Evolutionary conservation across 108 stramenopile genomes (phyloP).

Genomic region (Skeletonema menzelii): DNA sequence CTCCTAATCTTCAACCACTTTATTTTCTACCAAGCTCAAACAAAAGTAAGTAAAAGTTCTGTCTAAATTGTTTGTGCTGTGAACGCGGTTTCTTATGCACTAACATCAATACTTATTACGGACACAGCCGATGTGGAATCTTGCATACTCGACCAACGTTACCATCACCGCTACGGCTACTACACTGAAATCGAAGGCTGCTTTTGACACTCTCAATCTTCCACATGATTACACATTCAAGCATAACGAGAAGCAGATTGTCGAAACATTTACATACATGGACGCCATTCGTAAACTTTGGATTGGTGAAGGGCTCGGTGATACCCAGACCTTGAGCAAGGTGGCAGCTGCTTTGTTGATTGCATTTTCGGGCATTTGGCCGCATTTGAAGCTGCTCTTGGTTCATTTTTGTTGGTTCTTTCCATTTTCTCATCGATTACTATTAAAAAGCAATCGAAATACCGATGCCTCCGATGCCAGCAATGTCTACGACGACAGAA

Average conservation of each 20-base stretch:
- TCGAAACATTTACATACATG: conserved; percentile 83
- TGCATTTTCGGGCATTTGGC: conserved; percentile 81
- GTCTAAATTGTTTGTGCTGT: too few species aligned
- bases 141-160: conserved; percentile 49
- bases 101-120: too few species aligned
- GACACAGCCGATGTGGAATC: conserved; percentile 75
- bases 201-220: conserved; percentile 57
- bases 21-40: conserved; percentile 71
- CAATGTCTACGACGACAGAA: background rate
- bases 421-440: conserved; percentile 19
- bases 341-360: conserved; percentile 67
- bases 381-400: conserved; percentile 74
- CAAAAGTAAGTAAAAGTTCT: background rate
- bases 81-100: too few species aligned
- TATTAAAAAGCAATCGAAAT: background rate
- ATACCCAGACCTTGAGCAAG: conserved; percentile 46
- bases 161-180: conserved; percentile 71
- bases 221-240: conserved; percentile 41
- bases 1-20: conserved; percentile 56
- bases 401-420: conserved; percentile 68
- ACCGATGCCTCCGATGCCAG: background rate
- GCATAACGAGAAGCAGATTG: conserved; percentile 44
- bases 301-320: conserved; percentile 69
- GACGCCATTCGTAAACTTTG: conserved; percentile 82
- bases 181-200: conserved; percentile 35